phyloP scores from a whole-genome alignment of 129 eudicot species.

The Dittrichia graveolens region DNA sequence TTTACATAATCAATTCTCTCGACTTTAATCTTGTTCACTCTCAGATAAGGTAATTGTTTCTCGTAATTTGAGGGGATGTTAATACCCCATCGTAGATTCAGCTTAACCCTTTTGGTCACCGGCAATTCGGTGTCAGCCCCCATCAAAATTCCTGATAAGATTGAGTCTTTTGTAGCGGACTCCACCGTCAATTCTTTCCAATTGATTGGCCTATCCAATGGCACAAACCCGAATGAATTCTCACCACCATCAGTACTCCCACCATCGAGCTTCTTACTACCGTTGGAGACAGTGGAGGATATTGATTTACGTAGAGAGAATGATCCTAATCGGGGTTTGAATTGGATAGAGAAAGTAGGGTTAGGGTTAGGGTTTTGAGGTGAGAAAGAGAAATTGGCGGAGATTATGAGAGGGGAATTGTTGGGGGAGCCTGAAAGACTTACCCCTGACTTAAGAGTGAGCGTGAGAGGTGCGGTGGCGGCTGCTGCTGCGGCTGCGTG shows the following conservation, averaged over 20 bases:
- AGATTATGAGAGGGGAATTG: slow-evolving; percentile 70
- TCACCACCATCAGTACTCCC: slow-evolving; percentile 25
- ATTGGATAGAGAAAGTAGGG: slow-evolving; percentile 68
- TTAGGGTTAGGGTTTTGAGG: slow-evolving; percentile 51
- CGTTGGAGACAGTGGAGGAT: slow-evolving; percentile 31
- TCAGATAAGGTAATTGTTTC: slow-evolving; percentile 56
- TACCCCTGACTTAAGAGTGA: slow-evolving; percentile 75
- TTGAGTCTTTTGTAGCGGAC: slow-evolving; percentile 34
- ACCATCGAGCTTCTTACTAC: slow-evolving; percentile 21
- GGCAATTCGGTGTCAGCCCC: slow-evolving; percentile 69
- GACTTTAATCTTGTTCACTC: slow-evolving; percentile 67
- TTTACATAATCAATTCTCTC: slow-evolving; percentile 62
- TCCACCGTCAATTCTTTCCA: slow-evolving; percentile 59
- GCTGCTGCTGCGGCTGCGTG: slow-evolving; percentile 30
- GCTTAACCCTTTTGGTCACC: slow-evolving; percentile 47
- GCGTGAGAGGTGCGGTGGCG: slow-evolving; percentile 45
- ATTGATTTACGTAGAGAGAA: slow-evolving; percentile 72
- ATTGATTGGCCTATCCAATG: slow-evolving; percentile 44
- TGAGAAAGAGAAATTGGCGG: slow-evolving; percentile 71
- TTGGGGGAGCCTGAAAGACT: slow-evolving; percentile 74
- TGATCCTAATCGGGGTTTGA: slow-evolving; percentile 77
- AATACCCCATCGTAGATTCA: slow-evolving; percentile 81
- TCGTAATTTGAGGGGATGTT: slow-evolving; percentile 48
- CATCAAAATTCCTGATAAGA: slow-evolving; percentile 57
- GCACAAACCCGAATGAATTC: slow-evolving; percentile 53